Conservation (phyloP, 2,329 filamentous ascomycete species). For the Ophiostoma angusticollis region DNA sequence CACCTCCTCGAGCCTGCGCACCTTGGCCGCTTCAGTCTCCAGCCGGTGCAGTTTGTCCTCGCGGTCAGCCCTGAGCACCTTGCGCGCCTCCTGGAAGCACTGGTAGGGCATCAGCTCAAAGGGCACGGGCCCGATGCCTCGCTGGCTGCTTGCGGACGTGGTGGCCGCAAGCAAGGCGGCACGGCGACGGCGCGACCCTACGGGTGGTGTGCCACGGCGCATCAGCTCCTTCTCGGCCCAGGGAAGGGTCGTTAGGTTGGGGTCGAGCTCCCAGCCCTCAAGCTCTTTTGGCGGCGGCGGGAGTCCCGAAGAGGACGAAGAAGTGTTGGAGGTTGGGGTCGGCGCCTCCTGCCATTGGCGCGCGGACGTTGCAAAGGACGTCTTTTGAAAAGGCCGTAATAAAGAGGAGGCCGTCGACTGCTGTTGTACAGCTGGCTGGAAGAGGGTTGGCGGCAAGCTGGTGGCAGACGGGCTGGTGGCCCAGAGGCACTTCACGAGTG, state of each 20-base stretch:
- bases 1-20: slow-evolving; percentile 51
- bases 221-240: slow-evolving; percentile 56
- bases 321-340: not conserved
- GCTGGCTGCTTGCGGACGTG: not conserved
- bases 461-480: not conserved
- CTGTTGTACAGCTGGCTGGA: slow-evolving; percentile 1
- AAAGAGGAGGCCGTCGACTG: no score
- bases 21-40: slow-evolving; percentile 49
- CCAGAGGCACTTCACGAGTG: slow-evolving; percentile 13
- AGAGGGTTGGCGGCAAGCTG: not conserved
- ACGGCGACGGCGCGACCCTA: slow-evolving; percentile 77
- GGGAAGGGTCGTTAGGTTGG: slow-evolving; percentile 51
- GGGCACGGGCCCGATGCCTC: slow-evolving; percentile 51
- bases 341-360: not conserved
- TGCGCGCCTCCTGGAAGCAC: slow-evolving; percentile 92
- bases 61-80: slow-evolving; percentile 67
- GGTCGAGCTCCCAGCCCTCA: slow-evolving; percentile 41
- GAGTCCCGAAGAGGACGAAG: not conserved
- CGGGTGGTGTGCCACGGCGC: slow-evolving; percentile 53
- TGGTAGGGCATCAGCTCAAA: slow-evolving; percentile 95
- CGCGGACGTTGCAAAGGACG: slow-evolving; percentile 2
- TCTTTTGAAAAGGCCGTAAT: no score
- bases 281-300: slow-evolving; percentile 13
- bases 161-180: slow-evolving; percentile 42
- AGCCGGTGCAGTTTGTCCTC: slow-evolving; percentile 69